Conservation (phyloP, 768 basidiomycete species). For the Russula virescens region DNA sequence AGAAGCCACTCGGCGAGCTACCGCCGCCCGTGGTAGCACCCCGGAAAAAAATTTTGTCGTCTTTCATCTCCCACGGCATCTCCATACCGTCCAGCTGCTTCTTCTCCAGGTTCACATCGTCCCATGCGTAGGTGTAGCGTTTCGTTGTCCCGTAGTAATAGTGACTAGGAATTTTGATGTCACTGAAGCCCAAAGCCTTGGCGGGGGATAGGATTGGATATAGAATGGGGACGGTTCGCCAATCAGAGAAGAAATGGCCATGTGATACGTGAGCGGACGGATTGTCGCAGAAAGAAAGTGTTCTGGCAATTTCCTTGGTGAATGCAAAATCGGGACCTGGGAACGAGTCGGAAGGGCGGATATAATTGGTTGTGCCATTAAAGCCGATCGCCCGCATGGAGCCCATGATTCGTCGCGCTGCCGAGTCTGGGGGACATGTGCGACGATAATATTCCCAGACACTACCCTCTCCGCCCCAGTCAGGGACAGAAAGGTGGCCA, state of each 20-base stretch:
- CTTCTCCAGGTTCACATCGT: constrained; percentile 63
- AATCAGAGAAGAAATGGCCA: constrained; percentile 97
- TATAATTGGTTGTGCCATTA: constrained; percentile 28
- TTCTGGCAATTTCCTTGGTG: constrained; percentile 50
- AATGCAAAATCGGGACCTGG: constrained; percentile 61
- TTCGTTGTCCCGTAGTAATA: constrained; percentile 86
- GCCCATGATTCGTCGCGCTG: constrained; percentile 78
- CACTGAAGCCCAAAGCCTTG: constrained; percentile 76
- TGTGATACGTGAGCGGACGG: constrained; percentile 85
- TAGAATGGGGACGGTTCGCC: constrained; percentile 81
- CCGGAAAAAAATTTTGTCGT: constrained; percentile 87
- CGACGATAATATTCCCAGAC: constrained; percentile 95
- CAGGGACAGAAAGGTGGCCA: constrained; percentile 55
- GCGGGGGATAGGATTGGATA: constrained; percentile 95
- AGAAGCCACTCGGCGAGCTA: constrained; percentile 76
- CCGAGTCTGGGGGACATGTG: constrained; percentile 75
- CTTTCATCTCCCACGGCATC: constrained; percentile 80
- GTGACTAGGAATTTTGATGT: constrained; percentile 92
- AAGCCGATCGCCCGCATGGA: constrained; percentile 56
- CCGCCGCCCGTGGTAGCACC: constrained; percentile 96
- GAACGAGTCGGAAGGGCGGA: constrained; percentile 28
- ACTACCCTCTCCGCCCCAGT: constrained; percentile 78
- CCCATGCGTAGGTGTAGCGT: constrained; percentile 89
- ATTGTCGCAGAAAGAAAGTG: constrained; percentile 69
- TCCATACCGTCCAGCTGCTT: constrained; percentile 84